These are phyloP conservation scores for Hevea brasiliensis DNA, from an alignment of 345 rosid genomes.

Conservation along the genomic window DNA sequence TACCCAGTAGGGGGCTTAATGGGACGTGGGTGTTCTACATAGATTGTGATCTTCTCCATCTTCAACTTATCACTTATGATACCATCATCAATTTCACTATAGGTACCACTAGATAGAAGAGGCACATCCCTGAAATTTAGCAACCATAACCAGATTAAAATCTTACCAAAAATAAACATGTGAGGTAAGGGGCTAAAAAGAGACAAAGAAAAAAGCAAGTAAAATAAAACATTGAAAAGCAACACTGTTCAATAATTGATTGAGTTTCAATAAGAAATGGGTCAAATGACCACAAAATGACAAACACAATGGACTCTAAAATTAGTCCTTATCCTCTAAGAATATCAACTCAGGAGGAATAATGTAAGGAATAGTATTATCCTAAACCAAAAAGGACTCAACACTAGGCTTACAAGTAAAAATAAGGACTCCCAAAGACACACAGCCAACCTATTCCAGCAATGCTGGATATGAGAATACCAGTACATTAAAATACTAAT, in stretches of 20 bases:
- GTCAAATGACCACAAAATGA: too few species aligned
- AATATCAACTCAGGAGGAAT: too few species aligned
- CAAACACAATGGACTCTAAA: too few species aligned
- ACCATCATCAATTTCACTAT: constrained; percentile 54
- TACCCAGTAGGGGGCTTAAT: constrained; percentile 95
- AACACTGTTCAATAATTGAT: background rate
- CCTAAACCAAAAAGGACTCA: too few species aligned
- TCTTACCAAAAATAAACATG: background rate
- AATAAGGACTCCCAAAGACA: too few species aligned
- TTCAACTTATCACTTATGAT: constrained; percentile 47
- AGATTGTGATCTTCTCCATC: constrained; percentile 71
- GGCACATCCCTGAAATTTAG: constrained; percentile 65
- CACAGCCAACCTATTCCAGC: too few species aligned
- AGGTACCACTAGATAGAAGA: constrained; percentile 50
- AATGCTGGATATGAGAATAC: too few species aligned
- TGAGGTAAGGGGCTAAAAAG: background rate
- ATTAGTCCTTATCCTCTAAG: too few species aligned
- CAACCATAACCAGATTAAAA: constrained; percentile 8
- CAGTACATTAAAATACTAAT: too few species aligned
- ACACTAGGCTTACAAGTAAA: too few species aligned
- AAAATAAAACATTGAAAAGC: background rate
- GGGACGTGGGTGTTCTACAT: constrained; percentile 88
- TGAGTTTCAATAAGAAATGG: too few species aligned
- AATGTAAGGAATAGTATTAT: too few species aligned
- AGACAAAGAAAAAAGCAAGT: background rate